These are phyloP conservation scores for Rhodotorula toruloides DNA, from an alignment of 768 basidiomycete species.

Conservation along the genomic window DNA sequence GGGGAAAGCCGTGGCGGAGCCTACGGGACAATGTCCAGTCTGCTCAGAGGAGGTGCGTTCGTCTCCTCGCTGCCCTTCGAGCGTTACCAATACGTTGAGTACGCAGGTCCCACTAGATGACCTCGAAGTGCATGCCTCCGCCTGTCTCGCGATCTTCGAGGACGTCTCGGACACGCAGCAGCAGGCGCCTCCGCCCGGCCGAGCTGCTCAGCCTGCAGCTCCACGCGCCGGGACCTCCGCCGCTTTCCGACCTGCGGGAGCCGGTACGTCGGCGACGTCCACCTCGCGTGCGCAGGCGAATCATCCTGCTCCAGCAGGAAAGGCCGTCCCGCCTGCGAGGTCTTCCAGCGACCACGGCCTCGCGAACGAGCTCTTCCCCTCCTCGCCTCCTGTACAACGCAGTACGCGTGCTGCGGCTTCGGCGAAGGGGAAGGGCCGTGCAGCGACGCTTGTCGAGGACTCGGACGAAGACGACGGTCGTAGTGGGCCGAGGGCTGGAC, in stretches of 20 bases:
- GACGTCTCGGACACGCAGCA: neutral
- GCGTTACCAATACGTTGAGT: neutral
- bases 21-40: neutral
- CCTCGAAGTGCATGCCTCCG: neutral
- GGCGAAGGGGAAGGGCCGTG: constrained; percentile 11
- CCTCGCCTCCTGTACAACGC: neutral
- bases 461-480: constrained; percentile 3
- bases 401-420: neutral
- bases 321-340: too few relatives aligned
- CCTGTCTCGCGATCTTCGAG: neutral
- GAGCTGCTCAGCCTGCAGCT: neutral
- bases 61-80: fast-evolving
- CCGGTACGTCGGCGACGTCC: neutral
- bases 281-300: neutral
- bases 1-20: neutral
- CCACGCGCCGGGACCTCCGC: neutral
- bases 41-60: neutral
- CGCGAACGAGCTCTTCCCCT: constrained; percentile 5
- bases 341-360: neutral
- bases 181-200: neutral
- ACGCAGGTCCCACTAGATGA: neutral
- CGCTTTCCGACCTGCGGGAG: constrained; percentile 7
- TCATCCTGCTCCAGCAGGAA: neutral
- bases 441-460: neutral
- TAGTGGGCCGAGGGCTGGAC: neutral